Evolutionary conservation across 2,329 filamentous ascomycete genomes (phyloP).

Genomic region (Monosporascus cannonballus): DNA sequence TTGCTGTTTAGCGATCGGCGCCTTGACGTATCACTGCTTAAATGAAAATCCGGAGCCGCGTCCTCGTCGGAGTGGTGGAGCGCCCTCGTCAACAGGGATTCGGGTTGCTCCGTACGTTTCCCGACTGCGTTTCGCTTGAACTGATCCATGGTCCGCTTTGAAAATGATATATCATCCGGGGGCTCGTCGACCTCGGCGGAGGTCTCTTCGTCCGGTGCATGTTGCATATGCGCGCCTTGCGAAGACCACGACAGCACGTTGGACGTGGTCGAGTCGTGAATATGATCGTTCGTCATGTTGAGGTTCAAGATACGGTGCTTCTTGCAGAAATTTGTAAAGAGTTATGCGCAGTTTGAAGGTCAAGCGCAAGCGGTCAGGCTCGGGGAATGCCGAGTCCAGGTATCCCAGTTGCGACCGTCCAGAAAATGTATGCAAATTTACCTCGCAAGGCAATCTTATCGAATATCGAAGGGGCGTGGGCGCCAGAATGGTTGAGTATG

Average conservation of each 20-base stretch:
- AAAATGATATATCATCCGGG: conserved; percentile 52
- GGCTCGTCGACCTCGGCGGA: conserved; percentile 81
- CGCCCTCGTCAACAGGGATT: conserved; percentile 83
- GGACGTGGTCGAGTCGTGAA: conserved; percentile 31
- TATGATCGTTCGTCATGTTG: conserved; percentile 31
- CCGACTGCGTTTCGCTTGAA: conserved; percentile 44
- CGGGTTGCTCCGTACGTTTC: conserved; percentile 50
- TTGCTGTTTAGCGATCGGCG: conserved; percentile 71
- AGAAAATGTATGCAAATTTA: conserved; percentile 2
- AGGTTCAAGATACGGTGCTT: not conserved
- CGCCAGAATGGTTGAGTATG: not conserved
- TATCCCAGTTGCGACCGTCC: conserved; percentile 1
- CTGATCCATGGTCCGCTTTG: conserved; percentile 24
- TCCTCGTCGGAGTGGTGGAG: conserved; percentile 62
- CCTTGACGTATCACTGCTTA: conserved; percentile 33
- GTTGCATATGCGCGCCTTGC: conserved; percentile 36
- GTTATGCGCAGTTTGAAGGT: not conserved
- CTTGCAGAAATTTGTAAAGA: not conserved
- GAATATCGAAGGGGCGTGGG: conserved; percentile 2
- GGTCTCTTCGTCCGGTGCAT: conserved; percentile 52
- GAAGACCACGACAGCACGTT: conserved; percentile 41
- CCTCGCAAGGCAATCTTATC: conserved; percentile 2
- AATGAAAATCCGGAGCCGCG: conserved; percentile 27
- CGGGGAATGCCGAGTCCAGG: conserved; percentile 1
- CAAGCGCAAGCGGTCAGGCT: not conserved